A percentile compares a stretch with the other conserved stretches of the same genome.
phyloP scores from a whole-genome alignment of 345 rosid genomes.

The Citrus australasica region DNA sequence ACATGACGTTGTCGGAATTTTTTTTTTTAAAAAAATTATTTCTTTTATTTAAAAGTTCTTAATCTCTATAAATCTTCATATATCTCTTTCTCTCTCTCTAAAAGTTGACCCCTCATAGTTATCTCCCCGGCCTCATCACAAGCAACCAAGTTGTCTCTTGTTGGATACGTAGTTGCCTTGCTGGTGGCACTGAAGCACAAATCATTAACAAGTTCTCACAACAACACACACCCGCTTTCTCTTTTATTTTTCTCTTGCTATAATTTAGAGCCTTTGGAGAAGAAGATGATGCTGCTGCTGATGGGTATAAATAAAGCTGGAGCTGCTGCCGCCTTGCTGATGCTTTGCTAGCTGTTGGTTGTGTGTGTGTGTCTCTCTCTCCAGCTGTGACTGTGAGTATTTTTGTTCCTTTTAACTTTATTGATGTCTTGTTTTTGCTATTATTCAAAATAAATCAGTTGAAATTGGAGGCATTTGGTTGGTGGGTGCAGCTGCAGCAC shows the following conservation, averaged over 20 bases:
- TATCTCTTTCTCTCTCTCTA: constrained; percentile 5
- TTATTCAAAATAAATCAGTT: neutral
- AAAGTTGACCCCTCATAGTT: constrained; percentile 7
- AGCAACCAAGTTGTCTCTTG: constrained; percentile 96
- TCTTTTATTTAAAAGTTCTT: too few species aligned
- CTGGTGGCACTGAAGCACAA: constrained; percentile 77
- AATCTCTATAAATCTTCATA: constrained; percentile 16
- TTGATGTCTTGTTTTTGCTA: constrained; percentile 17
- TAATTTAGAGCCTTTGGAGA: neutral
- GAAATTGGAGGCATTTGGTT: constrained; percentile 13
- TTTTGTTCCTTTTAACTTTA: constrained; percentile 22
- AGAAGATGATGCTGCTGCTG: neutral
- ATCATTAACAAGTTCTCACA: constrained; percentile 13
- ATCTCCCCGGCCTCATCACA: constrained; percentile 71
- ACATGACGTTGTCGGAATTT: constrained; percentile 99
- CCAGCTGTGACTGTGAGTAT: constrained; percentile 23
- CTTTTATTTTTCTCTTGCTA: neutral
- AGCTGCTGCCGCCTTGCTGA: constrained; percentile 7
- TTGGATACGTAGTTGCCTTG: constrained; percentile 55
- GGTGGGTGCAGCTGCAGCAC: constrained; percentile 10
- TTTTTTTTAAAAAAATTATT: neutral
- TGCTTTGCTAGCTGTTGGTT: constrained; percentile 1
- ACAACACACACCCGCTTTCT: neutral
- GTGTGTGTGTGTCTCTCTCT: too few species aligned
- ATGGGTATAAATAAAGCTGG: constrained; percentile 3